These are phyloP conservation scores for Leersia perrieri DNA, from an alignment of 176 grass and related monocot species.

Conservation along the genomic window DNA sequence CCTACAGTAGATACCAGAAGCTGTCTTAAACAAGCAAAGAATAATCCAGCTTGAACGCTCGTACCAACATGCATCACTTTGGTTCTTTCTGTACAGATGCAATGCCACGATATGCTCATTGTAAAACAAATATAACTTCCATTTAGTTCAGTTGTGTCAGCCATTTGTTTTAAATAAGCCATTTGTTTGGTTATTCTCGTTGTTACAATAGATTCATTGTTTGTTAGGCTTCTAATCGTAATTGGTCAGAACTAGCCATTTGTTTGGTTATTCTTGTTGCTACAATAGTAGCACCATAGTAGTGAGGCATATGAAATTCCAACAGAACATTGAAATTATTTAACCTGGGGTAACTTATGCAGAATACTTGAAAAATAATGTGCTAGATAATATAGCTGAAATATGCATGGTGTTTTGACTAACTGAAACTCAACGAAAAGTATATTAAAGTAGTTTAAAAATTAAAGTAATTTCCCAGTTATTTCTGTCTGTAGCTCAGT, in stretches of 20 bases:
- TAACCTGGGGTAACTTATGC: background rate
- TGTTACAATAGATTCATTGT: background rate
- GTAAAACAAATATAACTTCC: background rate
- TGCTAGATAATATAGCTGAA: background rate
- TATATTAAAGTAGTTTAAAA: conserved; percentile 49
- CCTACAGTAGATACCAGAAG: background rate
- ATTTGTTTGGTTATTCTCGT: background rate
- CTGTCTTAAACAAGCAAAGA: background rate
- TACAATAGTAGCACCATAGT: background rate
- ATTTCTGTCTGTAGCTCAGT: conserved; percentile 40
- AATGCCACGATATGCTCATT: background rate
- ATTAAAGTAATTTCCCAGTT: conserved; percentile 62
- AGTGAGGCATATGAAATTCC: background rate
- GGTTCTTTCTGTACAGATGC: background rate
- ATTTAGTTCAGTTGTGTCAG: background rate
- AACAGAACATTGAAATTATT: background rate
- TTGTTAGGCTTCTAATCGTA: background rate
- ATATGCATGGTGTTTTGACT: background rate
- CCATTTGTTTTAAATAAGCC: background rate
- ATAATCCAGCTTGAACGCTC: background rate
- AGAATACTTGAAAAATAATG: background rate
- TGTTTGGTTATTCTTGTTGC: no score
- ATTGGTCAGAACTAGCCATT: background rate
- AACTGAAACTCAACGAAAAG: background rate
- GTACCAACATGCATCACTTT: background rate